Conservation (phyloP, 2,329 filamentous ascomycete species). For the Hymenoscyphus repandus region DNA sequence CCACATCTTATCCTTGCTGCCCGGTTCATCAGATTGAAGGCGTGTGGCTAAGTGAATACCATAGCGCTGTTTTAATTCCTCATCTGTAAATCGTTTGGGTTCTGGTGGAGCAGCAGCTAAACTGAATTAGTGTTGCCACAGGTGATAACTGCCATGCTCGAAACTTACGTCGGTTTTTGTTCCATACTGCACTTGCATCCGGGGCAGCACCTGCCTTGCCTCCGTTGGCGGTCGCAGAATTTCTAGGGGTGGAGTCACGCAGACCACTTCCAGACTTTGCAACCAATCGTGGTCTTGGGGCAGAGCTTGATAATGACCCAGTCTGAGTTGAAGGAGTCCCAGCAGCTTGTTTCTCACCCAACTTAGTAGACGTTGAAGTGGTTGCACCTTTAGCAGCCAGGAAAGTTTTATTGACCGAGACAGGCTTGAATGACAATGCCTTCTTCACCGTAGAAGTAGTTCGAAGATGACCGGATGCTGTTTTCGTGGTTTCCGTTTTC, state of each 20-base stretch:
- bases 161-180: conserved; percentile 76
- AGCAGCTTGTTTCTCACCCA: conserved; percentile 46
- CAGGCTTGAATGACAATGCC: conserved; percentile 73
- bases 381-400: conserved; percentile 62
- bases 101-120: conserved; percentile 60
- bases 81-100: conserved; percentile 78
- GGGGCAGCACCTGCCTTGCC: conserved; percentile 57
- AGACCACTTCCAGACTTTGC: conserved; percentile 65
- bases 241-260: conserved; percentile 45
- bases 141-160: conserved; percentile 1
- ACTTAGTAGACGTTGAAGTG: conserved; percentile 41
- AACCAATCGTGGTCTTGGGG: conserved; percentile 65
- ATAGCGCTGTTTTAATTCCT: conserved; percentile 77
- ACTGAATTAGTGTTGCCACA: conserved; percentile 23
- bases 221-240: conserved; percentile 43
- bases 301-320: conserved; percentile 41
- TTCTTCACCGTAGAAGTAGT: conserved; percentile 63
- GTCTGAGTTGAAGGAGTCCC: conserved; percentile 39
- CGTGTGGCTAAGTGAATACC: conserved; percentile 81
- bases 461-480: conserved; percentile 53
- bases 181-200: conserved; percentile 75
- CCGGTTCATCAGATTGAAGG: conserved; percentile 67
- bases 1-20: conserved; percentile 77
- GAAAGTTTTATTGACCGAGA: conserved; percentile 81
- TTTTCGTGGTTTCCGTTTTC: conserved; percentile 48